phyloP scores from a whole-genome alignment of 169 alveolate genomes.

The Cystoisospora suis region DNA sequence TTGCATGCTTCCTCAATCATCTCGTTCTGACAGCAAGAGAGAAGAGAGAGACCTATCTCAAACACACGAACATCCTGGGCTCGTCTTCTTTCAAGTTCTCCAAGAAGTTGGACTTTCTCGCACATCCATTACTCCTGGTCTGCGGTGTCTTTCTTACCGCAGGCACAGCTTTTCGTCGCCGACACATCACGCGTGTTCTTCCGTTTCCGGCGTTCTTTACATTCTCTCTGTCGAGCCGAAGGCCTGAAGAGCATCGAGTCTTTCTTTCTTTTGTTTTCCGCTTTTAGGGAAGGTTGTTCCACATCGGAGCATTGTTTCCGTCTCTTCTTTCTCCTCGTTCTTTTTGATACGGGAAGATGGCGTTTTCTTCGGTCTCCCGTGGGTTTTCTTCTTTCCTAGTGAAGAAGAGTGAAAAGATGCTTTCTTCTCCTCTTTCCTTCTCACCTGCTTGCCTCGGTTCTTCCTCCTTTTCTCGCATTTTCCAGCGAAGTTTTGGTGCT shows the following conservation, averaged over 20 bases:
- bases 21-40: too few relatives aligned
- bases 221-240: not conserved
- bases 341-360: not conserved
- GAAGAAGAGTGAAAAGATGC: too few relatives aligned
- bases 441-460: not conserved
- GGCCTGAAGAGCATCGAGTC: not conserved
- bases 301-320: not conserved
- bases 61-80: too few relatives aligned
- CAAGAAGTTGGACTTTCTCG: too few relatives aligned
- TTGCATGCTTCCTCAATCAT: too few relatives aligned
- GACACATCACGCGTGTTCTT: not conserved
- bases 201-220: not conserved
- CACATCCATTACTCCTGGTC: too few relatives aligned
- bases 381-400: not conserved
- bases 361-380: not conserved
- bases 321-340: not conserved
- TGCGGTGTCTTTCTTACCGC: too few relatives aligned
- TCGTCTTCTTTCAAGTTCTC: too few relatives aligned
- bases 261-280: not conserved
- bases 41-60: too few relatives aligned
- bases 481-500: constrained; percentile 32
- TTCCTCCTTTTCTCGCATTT: not conserved
- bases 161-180: too few relatives aligned
- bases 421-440: too few relatives aligned
- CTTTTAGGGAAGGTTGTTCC: too few relatives aligned